Percentiles rank a stretch among this genome's conserved stretches.
phyloP scores from a whole-genome alignment of 192 early-diverging fungal genomes.

The Dissophora globulifera region DNA sequence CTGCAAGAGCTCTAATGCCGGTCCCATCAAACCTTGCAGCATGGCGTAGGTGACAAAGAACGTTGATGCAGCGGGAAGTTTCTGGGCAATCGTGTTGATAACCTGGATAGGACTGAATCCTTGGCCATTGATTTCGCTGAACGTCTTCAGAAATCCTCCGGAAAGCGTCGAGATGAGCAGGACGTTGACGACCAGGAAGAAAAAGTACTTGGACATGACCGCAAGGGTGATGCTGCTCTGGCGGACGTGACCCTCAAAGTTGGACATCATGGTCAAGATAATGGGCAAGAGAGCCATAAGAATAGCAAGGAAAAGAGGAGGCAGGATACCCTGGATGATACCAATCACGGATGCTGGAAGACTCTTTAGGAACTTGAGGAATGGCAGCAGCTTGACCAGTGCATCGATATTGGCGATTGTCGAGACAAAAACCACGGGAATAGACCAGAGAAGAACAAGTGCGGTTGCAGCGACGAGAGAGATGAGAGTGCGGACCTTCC shows the following conservation, averaged over 20 bases:
- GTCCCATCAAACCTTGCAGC: slow-evolving; percentile 69
- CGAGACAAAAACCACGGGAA: slow-evolving; percentile 59
- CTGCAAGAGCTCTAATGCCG: slow-evolving; percentile 76
- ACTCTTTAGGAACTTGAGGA: slow-evolving; percentile 39
- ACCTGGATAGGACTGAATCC: slow-evolving; percentile 26
- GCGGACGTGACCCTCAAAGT: slow-evolving; percentile 34
- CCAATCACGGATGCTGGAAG: slow-evolving; percentile 51
- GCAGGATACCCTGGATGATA: slow-evolving; percentile 77
- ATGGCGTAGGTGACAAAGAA: slow-evolving; percentile 90
- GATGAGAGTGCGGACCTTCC: slow-evolving; percentile 66
- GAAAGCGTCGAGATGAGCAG: slow-evolving; percentile 81
- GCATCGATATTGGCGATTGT: slow-evolving; percentile 25
- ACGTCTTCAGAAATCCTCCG: slow-evolving; percentile 63
- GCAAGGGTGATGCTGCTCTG: slow-evolving; percentile 18
- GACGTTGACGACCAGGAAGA: slow-evolving; percentile 85
- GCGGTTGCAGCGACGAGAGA: slow-evolving; percentile 63
- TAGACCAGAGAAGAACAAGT: slow-evolving; percentile 78
- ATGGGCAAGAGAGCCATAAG: slow-evolving; percentile 77
- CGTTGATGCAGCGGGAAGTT: slow-evolving; percentile 78
- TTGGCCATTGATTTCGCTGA: neutral
- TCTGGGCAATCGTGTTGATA: slow-evolving; percentile 62
- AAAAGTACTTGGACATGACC: slow-evolving; percentile 71
- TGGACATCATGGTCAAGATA: slow-evolving; percentile 65
- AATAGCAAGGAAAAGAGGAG: slow-evolving; percentile 75
- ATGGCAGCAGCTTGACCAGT: slow-evolving; percentile 16